Base-by-base conservation (phyloP, 192 early-diverging fungal species). In the Phlyctochytrium planicorne region DNA sequence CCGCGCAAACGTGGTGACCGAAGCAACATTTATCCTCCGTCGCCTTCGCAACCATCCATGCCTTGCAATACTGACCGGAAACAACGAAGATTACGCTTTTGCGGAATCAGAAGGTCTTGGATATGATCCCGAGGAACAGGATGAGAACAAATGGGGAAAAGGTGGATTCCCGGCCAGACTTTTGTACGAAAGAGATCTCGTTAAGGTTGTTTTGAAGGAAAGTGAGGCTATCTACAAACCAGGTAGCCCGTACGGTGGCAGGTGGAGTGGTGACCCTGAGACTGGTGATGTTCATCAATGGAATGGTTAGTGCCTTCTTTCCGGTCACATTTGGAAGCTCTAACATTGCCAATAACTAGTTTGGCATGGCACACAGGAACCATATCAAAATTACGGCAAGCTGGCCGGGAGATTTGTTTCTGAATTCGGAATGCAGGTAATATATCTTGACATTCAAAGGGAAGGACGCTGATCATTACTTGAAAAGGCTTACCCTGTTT, bases 21-120 rank as follows among this genome's bases (percentile, higher is more conserved):
- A 87, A 40, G 77, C 74, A 1, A 52, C 63, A 1, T 50, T 75
- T 25, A 70, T 78, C 29, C 78, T 85, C 29, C 62, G 59, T 2
- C 70, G 85, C 25, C 56, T 87, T 10, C 63, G 71, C 53, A 52
- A 47, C n/a, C 83, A 83, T 55, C 80, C 85, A 10, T 77, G 67
- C 20, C 72, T 87, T 55, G 68, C 74, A 14, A 72, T 86, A 14
- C 86, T 77, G 76, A 75, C 78, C 1, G 85, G 85, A 12, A 87
- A 87, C 71, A 87, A 87, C 69, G 85, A 87, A 63, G 78, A 85
- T 30, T 80, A 79, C 29, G n/a, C 33, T 30, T 79, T 72, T 70
- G 77, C 75, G 31, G 80, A 87, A 66, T 69, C 70, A 32, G 65
- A 68, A 62, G 75, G 69, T 20, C 73, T 80, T 47, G 77, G 73